phyloP scores from a whole-genome alignment of 1,284 basidiomycete genomes.

The Leccinum angustisporum region DNA sequence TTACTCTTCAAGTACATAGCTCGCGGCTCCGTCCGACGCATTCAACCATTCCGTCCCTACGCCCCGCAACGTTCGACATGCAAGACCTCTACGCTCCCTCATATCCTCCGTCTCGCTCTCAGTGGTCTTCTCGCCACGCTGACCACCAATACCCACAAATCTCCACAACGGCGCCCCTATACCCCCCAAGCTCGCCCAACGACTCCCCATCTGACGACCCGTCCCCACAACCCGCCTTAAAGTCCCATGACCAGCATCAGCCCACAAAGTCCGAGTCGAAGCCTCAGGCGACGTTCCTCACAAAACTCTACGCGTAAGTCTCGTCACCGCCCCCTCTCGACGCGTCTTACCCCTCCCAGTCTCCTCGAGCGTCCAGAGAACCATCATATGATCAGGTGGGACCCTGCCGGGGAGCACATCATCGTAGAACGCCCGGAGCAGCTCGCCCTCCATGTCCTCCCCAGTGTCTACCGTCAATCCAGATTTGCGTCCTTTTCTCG shows the following conservation, averaged over 20 bases:
- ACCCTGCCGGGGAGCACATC: conserved; percentile 85
- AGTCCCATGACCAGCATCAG: conserved; percentile 48
- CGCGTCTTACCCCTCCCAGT: conserved; percentile 39
- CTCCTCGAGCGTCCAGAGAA: conserved; percentile 83
- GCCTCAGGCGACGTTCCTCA: conserved; percentile 87
- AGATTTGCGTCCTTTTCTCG: conserved; percentile 92
- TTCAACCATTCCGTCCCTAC: conserved; percentile 37
- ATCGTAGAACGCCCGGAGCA: conserved; percentile 90
- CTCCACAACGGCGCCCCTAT: conserved; percentile 38
- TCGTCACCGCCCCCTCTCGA: conserved; percentile 4
- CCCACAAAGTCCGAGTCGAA: conserved; percentile 63
- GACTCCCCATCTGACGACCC: conserved; percentile 49
- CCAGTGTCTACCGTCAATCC: conserved; percentile 88
- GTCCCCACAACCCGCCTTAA: conserved; percentile 44
- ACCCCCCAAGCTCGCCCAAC: conserved; percentile 44
- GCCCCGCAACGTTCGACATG: conserved; percentile 37
- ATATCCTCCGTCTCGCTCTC: conserved; percentile 41
- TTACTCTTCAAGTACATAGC: conserved; percentile 34
- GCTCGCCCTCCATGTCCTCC: conserved; percentile 85
- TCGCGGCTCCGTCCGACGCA: conserved; percentile 32
- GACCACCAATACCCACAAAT: conserved; percentile 39
- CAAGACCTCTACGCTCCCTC: conserved; percentile 69
- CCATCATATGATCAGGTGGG: conserved; percentile 92
- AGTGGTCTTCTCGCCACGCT: conserved; percentile 33
- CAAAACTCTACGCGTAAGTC: conserved; percentile 87